Percentiles rank a stretch among this genome's conserved stretches.
Evolutionary conservation across 2,329 filamentous ascomycete species (phyloP).

Genomic region (Penicillium fuscoglaucum): DNA sequence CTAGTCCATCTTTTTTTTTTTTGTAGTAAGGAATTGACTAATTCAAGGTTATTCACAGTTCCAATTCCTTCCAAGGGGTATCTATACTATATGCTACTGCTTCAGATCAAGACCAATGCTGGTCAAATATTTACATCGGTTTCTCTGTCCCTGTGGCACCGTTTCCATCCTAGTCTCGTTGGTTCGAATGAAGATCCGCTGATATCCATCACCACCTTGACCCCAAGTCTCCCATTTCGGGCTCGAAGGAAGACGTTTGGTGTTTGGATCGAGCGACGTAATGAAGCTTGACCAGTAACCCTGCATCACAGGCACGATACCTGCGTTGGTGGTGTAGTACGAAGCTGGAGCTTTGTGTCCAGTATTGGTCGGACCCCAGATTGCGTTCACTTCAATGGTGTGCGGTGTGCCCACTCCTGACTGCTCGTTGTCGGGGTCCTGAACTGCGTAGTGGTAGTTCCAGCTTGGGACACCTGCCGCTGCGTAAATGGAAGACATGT

Average conservation of each 20-base stretch:
- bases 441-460: conserved; percentile 70
- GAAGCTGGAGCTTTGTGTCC: conserved; percentile 52
- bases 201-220: conserved; percentile 26
- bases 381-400: conserved; percentile 64
- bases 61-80: neutral
- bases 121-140: conserved; percentile 52
- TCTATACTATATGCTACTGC: conserved; percentile 40
- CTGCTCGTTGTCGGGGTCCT: conserved; percentile 55
- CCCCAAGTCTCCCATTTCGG: conserved; percentile 55
- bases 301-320: conserved; percentile 62
- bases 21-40: neutral
- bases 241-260: conserved; percentile 45
- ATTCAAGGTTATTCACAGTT: neutral
- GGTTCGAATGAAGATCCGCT: conserved; percentile 48
- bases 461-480: conserved; percentile 48
- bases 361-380: conserved; percentile 65
- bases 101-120: conserved; percentile 51
- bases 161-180: conserved; percentile 50
- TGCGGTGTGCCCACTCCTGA: conserved; percentile 66
- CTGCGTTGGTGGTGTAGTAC: conserved; percentile 59
- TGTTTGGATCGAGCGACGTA: conserved; percentile 65
- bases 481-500: conserved; percentile 50
- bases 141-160: conserved; percentile 42
- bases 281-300: conserved; percentile 77
- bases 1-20: neutral